phyloP scores from a whole-genome alignment of 2,329 filamentous ascomycete species.

The Fusarium irregulare region DNA sequence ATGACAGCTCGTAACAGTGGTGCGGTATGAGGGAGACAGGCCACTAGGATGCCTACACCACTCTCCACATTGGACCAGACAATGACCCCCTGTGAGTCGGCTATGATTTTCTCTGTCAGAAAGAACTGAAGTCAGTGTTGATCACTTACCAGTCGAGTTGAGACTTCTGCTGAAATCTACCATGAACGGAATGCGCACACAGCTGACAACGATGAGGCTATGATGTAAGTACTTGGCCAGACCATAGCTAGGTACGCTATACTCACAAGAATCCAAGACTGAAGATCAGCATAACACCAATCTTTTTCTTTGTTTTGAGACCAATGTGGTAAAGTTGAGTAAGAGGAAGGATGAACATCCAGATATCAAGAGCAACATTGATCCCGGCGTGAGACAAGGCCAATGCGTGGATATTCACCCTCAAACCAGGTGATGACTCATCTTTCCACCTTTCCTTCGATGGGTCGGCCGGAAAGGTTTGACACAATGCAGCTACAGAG shows the following conservation, averaged over 20 bases:
- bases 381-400: not conserved
- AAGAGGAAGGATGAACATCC: conserved; percentile 10
- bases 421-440: fast-evolving
- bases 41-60: conserved; percentile 8
- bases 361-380: not conserved
- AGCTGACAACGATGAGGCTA: conserved; percentile 7
- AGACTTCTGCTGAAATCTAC: not conserved
- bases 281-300: conserved; percentile 2
- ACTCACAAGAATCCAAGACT: conserved; percentile 9
- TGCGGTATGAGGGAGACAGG: conserved; percentile 3
- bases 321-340: conserved; percentile 1
- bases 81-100: not conserved
- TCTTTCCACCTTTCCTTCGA: conserved; percentile 4
- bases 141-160: not conserved
- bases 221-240: not conserved
- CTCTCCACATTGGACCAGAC: conserved; percentile 11
- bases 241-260: fast-evolving
- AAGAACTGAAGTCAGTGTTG: fast-evolving
- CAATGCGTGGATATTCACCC: not conserved
- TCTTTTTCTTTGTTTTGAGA: not conserved
- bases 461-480: not conserved
- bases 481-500: not conserved
- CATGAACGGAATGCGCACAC: not conserved
- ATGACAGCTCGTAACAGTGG: not conserved
- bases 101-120: not conserved